A percentile compares a stretch with the other conserved stretches of the same genome.
These are phyloP conservation scores for Vaccinium vitisidaea DNA, from an alignment of 148 eudicot genomes.

Conservation along the genomic window DNA sequence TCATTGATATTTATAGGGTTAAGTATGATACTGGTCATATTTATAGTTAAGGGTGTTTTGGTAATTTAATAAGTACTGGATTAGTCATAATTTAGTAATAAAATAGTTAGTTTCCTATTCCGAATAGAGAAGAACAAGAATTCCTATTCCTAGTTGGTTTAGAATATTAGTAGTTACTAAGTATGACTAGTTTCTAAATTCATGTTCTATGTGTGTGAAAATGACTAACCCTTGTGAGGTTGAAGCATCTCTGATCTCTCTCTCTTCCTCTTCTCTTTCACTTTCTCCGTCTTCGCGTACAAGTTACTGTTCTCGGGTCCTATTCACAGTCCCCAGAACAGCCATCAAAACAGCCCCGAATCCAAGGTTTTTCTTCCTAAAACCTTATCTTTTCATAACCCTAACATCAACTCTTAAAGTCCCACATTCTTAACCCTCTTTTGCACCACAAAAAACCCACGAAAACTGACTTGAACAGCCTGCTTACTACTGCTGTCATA, in stretches of 20 bases:
- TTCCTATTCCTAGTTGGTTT: not conserved
- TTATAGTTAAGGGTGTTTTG: not conserved
- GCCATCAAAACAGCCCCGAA: not conserved
- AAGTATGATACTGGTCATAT: no score
- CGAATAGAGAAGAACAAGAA: not conserved
- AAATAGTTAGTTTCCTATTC: not conserved
- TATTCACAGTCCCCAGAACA: not conserved
- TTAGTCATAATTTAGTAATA: not conserved
- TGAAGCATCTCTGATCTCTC: not conserved
- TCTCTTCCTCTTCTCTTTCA: not conserved
- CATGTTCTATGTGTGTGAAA: not conserved
- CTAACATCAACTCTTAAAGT: not conserved
- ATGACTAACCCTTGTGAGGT: not conserved
- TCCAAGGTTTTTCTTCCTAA: not conserved
- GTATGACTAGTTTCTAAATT: not conserved
- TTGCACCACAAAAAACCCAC: not conserved
- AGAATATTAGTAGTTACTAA: not conserved
- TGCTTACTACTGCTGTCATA: not conserved
- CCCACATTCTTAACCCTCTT: not conserved
- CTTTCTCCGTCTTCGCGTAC: not conserved
- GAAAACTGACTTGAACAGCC: not conserved
- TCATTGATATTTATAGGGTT: no score
- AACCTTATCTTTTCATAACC: not conserved
- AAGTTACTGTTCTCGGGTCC: not conserved
- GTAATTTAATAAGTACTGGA: not conserved